Evolutionary conservation across 257 asterid species (phyloP).

Genomic region (Gentiana macrophylla): DNA sequence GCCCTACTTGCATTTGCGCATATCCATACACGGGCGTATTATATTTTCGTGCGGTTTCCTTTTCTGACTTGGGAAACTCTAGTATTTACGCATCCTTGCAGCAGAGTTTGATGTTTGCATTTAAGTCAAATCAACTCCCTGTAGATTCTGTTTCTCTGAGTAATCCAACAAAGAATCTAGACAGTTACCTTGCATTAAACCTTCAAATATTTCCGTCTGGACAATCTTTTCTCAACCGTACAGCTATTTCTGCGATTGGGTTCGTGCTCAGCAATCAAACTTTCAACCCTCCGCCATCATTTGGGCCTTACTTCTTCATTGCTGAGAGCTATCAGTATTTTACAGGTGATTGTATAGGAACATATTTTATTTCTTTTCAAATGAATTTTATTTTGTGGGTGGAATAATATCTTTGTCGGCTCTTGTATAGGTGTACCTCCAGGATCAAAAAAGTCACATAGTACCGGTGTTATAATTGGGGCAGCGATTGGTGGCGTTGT

Average conservation of each 20-base stretch:
- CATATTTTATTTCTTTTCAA: neutral
- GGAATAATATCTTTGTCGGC: neutral
- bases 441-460: conserved; percentile 28
- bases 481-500: conserved; percentile 58
- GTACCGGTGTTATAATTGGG: conserved; percentile 41
- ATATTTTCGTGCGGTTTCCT: conserved; percentile 50
- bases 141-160: conserved; percentile 44
- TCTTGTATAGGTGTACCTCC: conserved; percentile 20
- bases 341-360: conserved; percentile 26
- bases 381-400: neutral
- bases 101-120: conserved; percentile 29
- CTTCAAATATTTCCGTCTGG: conserved; percentile 61
- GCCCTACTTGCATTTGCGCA: conserved; percentile 70
- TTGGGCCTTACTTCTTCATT: conserved; percentile 60
- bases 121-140: conserved; percentile 42
- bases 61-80: conserved; percentile 46
- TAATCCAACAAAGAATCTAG: conserved; percentile 30
- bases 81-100: conserved; percentile 34
- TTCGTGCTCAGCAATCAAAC: conserved; percentile 57
- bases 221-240: conserved; percentile 38
- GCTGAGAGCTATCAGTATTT: conserved; percentile 43
- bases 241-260: conserved; percentile 41
- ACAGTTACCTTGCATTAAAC: conserved; percentile 33
- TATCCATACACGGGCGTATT: conserved; percentile 67
- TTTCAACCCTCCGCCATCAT: conserved; percentile 22